These are phyloP conservation scores for Hyaloscypha variabilis DNA, from an alignment of 495 filamentous ascomycete genomes.

Conservation along the genomic window DNA sequence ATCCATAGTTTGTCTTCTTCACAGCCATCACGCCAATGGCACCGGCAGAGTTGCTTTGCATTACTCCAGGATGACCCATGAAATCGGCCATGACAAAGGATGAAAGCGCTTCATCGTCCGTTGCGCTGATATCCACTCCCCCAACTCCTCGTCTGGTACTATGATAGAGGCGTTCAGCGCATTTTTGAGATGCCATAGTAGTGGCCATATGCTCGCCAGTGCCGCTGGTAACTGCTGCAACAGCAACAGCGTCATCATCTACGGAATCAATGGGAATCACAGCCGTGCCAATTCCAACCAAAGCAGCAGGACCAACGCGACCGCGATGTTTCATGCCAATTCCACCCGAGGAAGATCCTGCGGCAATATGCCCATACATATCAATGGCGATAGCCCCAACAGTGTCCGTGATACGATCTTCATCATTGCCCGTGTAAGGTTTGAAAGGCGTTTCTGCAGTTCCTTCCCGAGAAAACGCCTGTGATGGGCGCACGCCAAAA, in stretches of 20 bases:
- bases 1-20: slow-evolving; percentile 71
- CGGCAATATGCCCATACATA: slow-evolving; percentile 81
- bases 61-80: slow-evolving; percentile 79
- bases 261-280: slow-evolving; percentile 72
- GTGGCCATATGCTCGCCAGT: slow-evolving; percentile 98
- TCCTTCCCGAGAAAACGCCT: slow-evolving; percentile 27
- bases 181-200: slow-evolving; percentile 77
- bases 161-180: slow-evolving; percentile 75
- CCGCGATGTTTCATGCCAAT: slow-evolving; percentile 98
- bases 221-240: slow-evolving; percentile 84
- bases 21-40: slow-evolving; percentile 84
- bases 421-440: slow-evolving; percentile 23
- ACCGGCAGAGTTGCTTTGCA: slow-evolving; percentile 66
- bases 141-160: slow-evolving; percentile 57
- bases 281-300: slow-evolving; percentile 87
- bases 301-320: slow-evolving; percentile 85
- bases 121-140: slow-evolving; percentile 61
- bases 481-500: background rate
- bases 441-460: slow-evolving; percentile 24
- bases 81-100: slow-evolving; percentile 78
- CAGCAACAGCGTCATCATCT: slow-evolving; percentile 60
- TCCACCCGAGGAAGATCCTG: slow-evolving; percentile 97
- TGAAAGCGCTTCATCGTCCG: slow-evolving; percentile 73
- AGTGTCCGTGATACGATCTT: slow-evolving; percentile 78
- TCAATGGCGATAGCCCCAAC: slow-evolving; percentile 95